Base-by-base conservation (phyloP, 148 eudicot genomes). In the Cornus florida region DNA sequence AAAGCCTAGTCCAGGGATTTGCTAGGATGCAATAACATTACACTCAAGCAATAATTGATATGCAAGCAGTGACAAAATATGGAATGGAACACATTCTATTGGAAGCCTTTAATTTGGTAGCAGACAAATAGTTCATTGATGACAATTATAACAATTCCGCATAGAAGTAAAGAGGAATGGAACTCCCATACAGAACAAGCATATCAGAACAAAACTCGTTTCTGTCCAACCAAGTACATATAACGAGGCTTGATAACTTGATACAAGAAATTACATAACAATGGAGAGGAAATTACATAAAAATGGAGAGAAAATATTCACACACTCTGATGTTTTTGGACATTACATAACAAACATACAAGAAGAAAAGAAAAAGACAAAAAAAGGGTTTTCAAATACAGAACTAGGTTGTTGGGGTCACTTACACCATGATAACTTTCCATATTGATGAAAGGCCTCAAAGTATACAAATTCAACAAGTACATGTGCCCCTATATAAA, bases 311-410 rank as follows among this genome's bases (percentile, higher is more conserved):
- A 43, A 43, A 43, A 43, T 3, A 43, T 43, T 43, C 48, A 43
- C 4, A 9, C 4, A 43, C 48, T 9, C 10, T 43, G 48, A 17
- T 62, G 7, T 6, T 24, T 17, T 62, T 62, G 24, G 8, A 62
- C 22, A 20, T 4, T 19, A 62, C 8, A n/a, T 62, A 62, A 62
- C 19, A 12, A 62, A 62, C 19, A 12, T 17, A 41, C 77, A 11
- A 32, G 7, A 11, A 2, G 13, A 72, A 71, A 56, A 85, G 75
- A 78, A 77, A n/a, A 80, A 80, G 72, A 35, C 3, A 53, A 53
- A 53, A 5, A 53, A 53, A 12, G 28, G 28, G 28, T 28, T 28
- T 53, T 53, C 59, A 53, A 12, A 16, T 53, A 4, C 28, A 28
- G 28, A 0, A 17, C 12, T 53, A 1, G 17, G 48, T 53, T 1